Evolutionary conservation across 2,329 filamentous ascomycete species (phyloP), one percentile per base, ranked within the genome.

Genomic region (Dactylellina drechsleri): DNA sequence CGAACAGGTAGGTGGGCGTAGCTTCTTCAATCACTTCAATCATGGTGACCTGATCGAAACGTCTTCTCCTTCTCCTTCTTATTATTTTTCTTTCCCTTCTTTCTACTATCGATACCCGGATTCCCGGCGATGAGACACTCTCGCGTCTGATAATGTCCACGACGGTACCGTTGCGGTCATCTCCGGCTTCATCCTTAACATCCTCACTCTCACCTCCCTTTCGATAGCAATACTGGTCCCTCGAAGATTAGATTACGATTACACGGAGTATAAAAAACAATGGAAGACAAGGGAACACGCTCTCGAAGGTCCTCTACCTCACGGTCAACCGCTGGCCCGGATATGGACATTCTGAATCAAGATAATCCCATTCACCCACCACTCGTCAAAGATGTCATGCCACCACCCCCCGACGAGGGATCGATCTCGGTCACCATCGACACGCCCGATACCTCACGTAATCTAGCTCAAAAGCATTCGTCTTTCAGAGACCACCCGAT

Each of bases 311-410:
- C 70, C 4, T 64, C 56, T 28, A 66, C 76, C 79, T 82, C 10
- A 80, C 83, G 77, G 82, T 83, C 77, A 82, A 84, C 78, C 88
- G 88, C 56, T 89, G 90, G 60, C 43, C 90, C 90, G n/a, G 90
- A 92, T 81, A 84, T 93, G 62, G 89, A 92, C 81, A 92, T 93
- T 78, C 84, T 92, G 8, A 90, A 90, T 77, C 88, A 91, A 80
- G 85, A 89, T 79, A 87, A 93, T 78, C 92, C 89, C 1, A 86
- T 93, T 45, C 90, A 92, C 80, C 91, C 91, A 4, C 76, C 78
- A 0, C 66, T 79, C 10, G 78, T 79, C 47, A 76, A 78, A 50
- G 54, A 67, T 53, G 47, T 56, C 26, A 31, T 45, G 10, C 20
- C 53, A 3, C n/a, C 53, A 12, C 47, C 43, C 20, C n/a, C 61